Percentiles rank a stretch among this genome's conserved stretches.
These are phyloP conservation scores for Malassezia cuniculi DNA, from an alignment of 1,284 basidiomycete species.

Conservation along the genomic window DNA sequence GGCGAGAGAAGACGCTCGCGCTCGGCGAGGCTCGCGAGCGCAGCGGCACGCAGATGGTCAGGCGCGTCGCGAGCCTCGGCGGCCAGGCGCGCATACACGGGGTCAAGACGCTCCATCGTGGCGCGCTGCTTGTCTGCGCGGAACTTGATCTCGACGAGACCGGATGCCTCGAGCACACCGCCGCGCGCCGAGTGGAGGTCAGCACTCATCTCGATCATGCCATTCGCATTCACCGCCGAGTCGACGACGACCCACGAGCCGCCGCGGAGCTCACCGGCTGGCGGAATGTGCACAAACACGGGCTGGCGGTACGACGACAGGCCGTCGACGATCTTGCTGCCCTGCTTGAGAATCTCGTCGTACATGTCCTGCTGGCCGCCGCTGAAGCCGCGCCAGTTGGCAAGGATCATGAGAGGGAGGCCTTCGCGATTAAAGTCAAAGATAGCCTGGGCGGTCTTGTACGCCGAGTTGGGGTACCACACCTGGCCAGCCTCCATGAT, in stretches of 20 bases:
- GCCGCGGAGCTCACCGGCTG: slow-evolving; percentile 94
- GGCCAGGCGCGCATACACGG: slow-evolving; percentile 69
- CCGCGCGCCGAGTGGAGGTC: slow-evolving; percentile 79
- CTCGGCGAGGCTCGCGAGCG: slow-evolving; percentile 53
- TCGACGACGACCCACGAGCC: slow-evolving; percentile 99
- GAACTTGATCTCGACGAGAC: slow-evolving; percentile 61
- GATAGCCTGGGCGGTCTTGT: slow-evolving; percentile 98
- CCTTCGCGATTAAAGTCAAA: slow-evolving; percentile 97
- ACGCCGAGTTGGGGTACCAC: slow-evolving; percentile 99
- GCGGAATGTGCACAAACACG: slow-evolving; percentile 97
- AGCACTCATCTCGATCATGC: slow-evolving; percentile 83
- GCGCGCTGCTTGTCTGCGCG: slow-evolving; percentile 62
- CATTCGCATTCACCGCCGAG: slow-evolving; percentile 79
- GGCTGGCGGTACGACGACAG: slow-evolving; percentile 93
- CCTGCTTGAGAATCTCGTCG: slow-evolving; percentile 45
- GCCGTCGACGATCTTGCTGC: slow-evolving; percentile 75
- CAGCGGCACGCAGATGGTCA: neutral
- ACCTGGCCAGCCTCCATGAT: slow-evolving; percentile 98
- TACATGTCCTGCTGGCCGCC: slow-evolving; percentile 97
- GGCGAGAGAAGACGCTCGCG: slow-evolving; percentile 75
- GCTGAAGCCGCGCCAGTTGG: slow-evolving; percentile 99
- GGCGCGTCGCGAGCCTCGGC: slow-evolving; percentile 51
- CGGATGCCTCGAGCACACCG: slow-evolving; percentile 88
- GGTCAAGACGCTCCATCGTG: slow-evolving; percentile 87
- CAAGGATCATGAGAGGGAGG: slow-evolving; percentile 92